Evolutionary conservation across 2,329 filamentous ascomycete species (phyloP), one percentile per base, ranked within the genome.

Genomic region (Dothistroma septosporum): DNA sequence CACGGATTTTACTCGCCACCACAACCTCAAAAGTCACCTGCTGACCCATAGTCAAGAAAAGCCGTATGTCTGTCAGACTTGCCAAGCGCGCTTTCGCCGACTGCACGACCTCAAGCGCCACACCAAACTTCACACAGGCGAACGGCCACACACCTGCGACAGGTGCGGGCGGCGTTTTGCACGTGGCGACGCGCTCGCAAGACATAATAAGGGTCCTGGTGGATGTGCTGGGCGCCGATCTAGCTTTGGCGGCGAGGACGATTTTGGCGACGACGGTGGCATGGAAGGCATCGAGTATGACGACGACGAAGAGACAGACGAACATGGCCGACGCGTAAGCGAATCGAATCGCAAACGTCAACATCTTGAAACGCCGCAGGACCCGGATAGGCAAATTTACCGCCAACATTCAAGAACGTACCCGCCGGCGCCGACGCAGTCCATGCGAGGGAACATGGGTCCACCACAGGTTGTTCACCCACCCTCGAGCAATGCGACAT

Each of bases 41-140:
- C 85, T 99, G 73, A 97, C 94, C 0, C 94, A 97, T 76, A 97
- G 92, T 71, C 93, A 99, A 80, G 94, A 99, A 76, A 99, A 99
- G 77, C 94, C 94, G 0, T 99, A 94, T 72, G 85, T 94, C 31
- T 99, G 94, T 73, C 87, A 91, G 64, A 91, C 90, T n/a, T 99
- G 94, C 74, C 86, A 93, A 69, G 90, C 94, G 75, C 87, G 93
- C 56, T 99, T 99, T 76, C 86, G 94, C 58, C 87, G 94, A 65
- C 81, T 97, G 55, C 94, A 99, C 73, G 94, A 99, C 72, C 78
- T 99, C 66, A 99, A 99, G 79, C 87, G 94, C 46, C 94, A 99
- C 74, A 92, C 89, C 66, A 99, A 99, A 77, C 84, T 99, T 22
- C 94, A 99, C 73, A 97, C 93, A 0, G 94, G 94, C 58, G 94